Evolutionary conservation across 2,329 filamentous ascomycete species (phyloP), one percentile per base, ranked within the genome.

Genomic region (Elsinoe perseae): DNA sequence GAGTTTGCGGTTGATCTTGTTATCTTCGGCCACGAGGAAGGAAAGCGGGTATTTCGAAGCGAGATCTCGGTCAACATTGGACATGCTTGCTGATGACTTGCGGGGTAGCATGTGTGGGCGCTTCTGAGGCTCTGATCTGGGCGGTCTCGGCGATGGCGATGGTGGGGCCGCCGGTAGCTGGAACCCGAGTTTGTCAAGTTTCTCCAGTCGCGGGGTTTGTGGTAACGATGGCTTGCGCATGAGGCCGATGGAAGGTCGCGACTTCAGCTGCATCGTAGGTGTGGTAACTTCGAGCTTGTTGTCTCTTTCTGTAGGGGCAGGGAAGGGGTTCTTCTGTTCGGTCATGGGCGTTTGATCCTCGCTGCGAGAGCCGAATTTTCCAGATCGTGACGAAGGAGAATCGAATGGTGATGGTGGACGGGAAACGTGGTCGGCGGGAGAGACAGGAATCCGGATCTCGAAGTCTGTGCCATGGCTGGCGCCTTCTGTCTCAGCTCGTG

Each of bases 1-100:
- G 0, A 87, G 77, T 44, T 80, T 81, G 56, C 85, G 80, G 64
- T 87, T 87, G 68, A 87, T 85, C 60, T 79, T 79, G 68, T 88
- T 88, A 68, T 88, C 85, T 70, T 88, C 85, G 3, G 83, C 85
- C 1, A 88, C 80, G 2, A 88, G 75, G 60, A 88, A 83, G 8
- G 79, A 84, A 7, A 87, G 74, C 1, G 85, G 85, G 58, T 81
- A 75, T 61, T 80, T 80, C 46, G 72, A 69, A 2, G 80, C 81
- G 3, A 87, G 74, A 12, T 79, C 74, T 43, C 77, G 76, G 63
- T 86, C 82, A 61, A 81, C 64, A 3, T 61, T 62, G 6, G 65
- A 53, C 59, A 66, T 62, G 56, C 63, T 59, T 44, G 65, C 56
- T 23, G 57, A 59, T 14, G 66, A 57, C 60, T 64, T 65, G 34